Conservation (phyloP, 1,139 yeast genomes). For the Wickerhamomyces sp. region DNA sequence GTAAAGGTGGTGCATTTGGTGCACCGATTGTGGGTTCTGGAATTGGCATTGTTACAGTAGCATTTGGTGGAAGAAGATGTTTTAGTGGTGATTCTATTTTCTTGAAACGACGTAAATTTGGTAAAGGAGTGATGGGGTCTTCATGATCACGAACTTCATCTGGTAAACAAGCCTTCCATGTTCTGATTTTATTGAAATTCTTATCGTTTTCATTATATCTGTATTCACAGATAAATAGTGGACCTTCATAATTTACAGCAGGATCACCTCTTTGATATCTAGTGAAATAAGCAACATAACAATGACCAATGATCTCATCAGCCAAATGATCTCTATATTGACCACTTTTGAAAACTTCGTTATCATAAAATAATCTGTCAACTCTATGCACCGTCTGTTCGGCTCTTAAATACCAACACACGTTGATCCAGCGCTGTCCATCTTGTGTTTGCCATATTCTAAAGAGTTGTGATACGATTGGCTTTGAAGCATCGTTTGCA, state of each 20-base stretch:
- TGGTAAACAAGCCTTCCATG: conserved; percentile 98
- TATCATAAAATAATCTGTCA: conserved; percentile 83
- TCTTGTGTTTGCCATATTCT: conserved; percentile 86
- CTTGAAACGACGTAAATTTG: conserved; percentile 56
- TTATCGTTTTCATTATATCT: conserved; percentile 89
- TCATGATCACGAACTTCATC: conserved; percentile 87
- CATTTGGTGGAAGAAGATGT: conserved; percentile 67
- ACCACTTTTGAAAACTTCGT: conserved; percentile 95
- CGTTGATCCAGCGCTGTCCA: conserved; percentile 84
- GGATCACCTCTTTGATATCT: conserved; percentile 95
- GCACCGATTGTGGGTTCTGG: conserved; percentile 81
- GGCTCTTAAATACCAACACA: conserved; percentile 97
- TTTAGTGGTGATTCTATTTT: conserved; percentile 81
- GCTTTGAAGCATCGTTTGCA: conserved; percentile 82
- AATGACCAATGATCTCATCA: conserved; percentile 85
- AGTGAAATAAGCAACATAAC: conserved; percentile 91
- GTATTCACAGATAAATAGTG: conserved; percentile 90
- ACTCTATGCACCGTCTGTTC: conserved; percentile 95
- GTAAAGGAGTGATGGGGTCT: conserved; percentile 71
- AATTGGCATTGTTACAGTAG: conserved; percentile 64
- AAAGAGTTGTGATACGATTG: conserved; percentile 91
- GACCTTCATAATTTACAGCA: conserved; percentile 71
- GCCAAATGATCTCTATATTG: conserved; percentile 93
- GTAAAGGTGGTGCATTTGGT: conserved; percentile 84
- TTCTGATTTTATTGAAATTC: conserved; percentile 87